Evolutionary conservation across 805 yeast species (phyloP), one percentile per base, ranked within the genome.

Genomic region (Cyberlindnera subsufficiens): DNA sequence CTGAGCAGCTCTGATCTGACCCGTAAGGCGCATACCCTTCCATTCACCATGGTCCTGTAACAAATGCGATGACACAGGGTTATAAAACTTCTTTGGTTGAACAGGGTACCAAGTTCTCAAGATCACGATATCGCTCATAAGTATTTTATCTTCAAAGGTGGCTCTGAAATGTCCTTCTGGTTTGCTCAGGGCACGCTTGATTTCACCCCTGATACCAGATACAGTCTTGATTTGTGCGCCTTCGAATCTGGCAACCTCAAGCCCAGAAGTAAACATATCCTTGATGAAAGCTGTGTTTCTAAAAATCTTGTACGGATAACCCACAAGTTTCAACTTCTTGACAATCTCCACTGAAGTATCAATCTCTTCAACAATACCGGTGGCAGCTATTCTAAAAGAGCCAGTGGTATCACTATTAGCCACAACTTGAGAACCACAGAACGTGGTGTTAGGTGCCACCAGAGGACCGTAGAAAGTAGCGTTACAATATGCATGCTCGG

Each of bases 41-140:
- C 99, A 93, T 56, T 86, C 86, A 29, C 74, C 70, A 66, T 93
- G 93, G 52, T 88, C 78, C 30, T 69, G 60, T 45, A 90, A 65
- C 55, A 95, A 71, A 59, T 91, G 70, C 1, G 99, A 93, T 0
- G 97, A 86, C 17, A 93, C 98, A 2, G 98, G 98, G 60, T 93
- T 95, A 66, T 91, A 95, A 66, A 88, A 93, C 62, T 80, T 80
- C 64, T 91, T 84, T 14, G 93, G 86, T 51, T 77, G 80, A 32
- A 93, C 95, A 2, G 98, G 98, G 61, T 89, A 90, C 99, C 99
- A 93, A 4, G 98, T 90, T 61, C 96, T 82, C 61, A 93, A 68
- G 55, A 91, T 82, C 14, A 93, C 77, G 42, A 87, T 84, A 64
- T 93, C 99, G 52, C 93, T 83, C 81, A 93, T 74, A 42, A 91